Conservation (phyloP, 2,329 filamentous ascomycete genomes). For the Metarhizium brunneum region DNA sequence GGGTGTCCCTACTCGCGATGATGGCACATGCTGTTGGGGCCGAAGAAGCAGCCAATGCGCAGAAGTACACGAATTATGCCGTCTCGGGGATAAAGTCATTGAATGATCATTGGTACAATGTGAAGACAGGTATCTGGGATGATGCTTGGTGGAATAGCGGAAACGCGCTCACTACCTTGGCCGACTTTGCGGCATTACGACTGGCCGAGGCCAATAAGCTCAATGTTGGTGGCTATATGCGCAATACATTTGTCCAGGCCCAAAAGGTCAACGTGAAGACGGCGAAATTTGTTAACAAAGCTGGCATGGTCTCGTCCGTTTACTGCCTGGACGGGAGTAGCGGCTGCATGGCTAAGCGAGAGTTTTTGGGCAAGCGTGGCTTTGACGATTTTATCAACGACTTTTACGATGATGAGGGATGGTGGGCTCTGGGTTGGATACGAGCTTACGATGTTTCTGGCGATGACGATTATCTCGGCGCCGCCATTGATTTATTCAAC, state of each 20-base stretch:
- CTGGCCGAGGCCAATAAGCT: slow-evolving; percentile 24
- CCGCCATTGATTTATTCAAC: slow-evolving; percentile 43
- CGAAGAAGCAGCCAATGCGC: slow-evolving; percentile 8
- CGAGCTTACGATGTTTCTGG: slow-evolving; percentile 45
- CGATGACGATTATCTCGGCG: slow-evolving; percentile 41
- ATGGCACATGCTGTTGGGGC: neutral
- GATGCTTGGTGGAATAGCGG: slow-evolving; percentile 66
- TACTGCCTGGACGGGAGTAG: slow-evolving; percentile 23
- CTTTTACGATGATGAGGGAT: slow-evolving; percentile 53
- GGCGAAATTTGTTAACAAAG: slow-evolving; percentile 26
- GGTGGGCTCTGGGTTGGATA: slow-evolving; percentile 54
- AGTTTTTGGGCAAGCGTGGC: slow-evolving; percentile 22
- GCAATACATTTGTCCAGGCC: slow-evolving; percentile 36
- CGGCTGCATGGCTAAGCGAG: slow-evolving; percentile 23
- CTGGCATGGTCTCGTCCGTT: slow-evolving; percentile 27
- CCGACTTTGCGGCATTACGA: slow-evolving; percentile 38
- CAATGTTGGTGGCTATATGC: slow-evolving; percentile 29
- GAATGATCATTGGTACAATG: slow-evolving; percentile 51
- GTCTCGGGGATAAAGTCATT: slow-evolving; percentile 31
- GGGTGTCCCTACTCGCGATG: slow-evolving; percentile 3
- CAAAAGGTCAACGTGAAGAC: slow-evolving; percentile 29
- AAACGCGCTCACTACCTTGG: slow-evolving; percentile 54
- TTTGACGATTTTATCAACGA: slow-evolving; percentile 37
- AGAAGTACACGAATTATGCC: slow-evolving; percentile 24
- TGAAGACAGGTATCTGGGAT: slow-evolving; percentile 51